Conservation (phyloP, 75 land plant species). For the Selaginella tamariscina region DNA sequence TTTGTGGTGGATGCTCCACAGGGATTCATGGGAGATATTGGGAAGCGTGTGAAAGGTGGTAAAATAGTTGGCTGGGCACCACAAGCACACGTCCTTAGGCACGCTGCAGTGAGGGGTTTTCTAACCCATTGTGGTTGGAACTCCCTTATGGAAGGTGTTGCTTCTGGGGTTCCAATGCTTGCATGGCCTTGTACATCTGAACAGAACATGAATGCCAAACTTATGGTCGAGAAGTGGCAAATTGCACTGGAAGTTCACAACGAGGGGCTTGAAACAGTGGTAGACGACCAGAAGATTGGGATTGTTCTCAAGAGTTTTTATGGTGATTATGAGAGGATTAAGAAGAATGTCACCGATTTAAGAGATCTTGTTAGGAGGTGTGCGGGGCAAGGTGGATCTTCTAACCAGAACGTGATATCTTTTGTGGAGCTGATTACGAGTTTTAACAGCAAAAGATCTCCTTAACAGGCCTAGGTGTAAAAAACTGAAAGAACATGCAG, state of each 20-base stretch:
- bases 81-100: neutral
- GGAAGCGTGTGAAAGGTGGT: neutral
- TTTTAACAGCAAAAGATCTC: too few relatives aligned
- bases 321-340: too few relatives aligned
- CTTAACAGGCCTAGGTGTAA: too few relatives aligned
- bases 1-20: neutral
- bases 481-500: too few relatives aligned
- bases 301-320: too few relatives aligned
- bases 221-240: neutral
- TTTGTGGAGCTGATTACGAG: too few relatives aligned
- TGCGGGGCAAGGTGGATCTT: too few relatives aligned
- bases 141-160: neutral
- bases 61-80: constrained; percentile 4
- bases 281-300: too few relatives aligned
- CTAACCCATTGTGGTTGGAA: constrained; percentile 6
- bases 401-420: too few relatives aligned
- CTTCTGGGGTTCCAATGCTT: constrained; percentile 5
- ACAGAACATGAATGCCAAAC: neutral
- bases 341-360: too few relatives aligned
- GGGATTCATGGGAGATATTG: neutral
- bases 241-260: constrained; percentile 5
- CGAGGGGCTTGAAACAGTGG: too few relatives aligned
- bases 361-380: too few relatives aligned
- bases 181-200: neutral
- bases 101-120: neutral